Evolutionary conservation across 129 eudicot genomes (phyloP), one percentile per base, ranked within the genome.

Genomic region (Escallonia rubra): DNA sequence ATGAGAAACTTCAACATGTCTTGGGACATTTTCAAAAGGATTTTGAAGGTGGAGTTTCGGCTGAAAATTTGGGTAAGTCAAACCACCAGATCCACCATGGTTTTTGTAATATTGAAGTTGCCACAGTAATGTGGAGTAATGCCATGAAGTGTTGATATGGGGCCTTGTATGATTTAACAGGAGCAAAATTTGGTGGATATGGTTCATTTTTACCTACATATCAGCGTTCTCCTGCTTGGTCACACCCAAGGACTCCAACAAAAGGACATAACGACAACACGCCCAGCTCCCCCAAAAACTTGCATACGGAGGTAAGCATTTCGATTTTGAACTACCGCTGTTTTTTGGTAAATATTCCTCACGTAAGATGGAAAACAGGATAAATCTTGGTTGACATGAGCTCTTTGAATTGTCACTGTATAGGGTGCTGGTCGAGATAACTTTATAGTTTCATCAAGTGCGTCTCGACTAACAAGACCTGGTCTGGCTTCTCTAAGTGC

Each of bases 171-270:
- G 54, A 63, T 59, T 40, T 70, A 41, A 46, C 90, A 93, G 99
- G 99, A 65, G 82, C 99, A 5, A 89, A 89, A 73, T 89, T 73
- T 77, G 96, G 99, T 63, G 89, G 78, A 70, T 93, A 93, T 46
- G 99, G 99, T 67, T 93, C 99, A 40, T 93, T 93, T 83, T 81
- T 93, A 76, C 98, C 98, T 57, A 72, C 86, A 12, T 68, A 93
- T 75, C 92, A 83, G 42, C 85, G 92, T 46, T 88, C 96, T 63
- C 96, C 98, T 71, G 61, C 71, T 66, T 84, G 78, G 81, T 64
- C 87, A 48, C 93, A 78, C 65, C 63, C 84, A 63, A 86, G 75
- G 73, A 80, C 86, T 56, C 84, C 86, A 23, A 74, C 86, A 40
- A 81, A 80, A 68, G 86, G 68, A 75, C 73, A 68, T 63, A 76